phyloP scores from a whole-genome alignment of 495 filamentous ascomycete genomes.

The Parathielavia appendiculata region DNA sequence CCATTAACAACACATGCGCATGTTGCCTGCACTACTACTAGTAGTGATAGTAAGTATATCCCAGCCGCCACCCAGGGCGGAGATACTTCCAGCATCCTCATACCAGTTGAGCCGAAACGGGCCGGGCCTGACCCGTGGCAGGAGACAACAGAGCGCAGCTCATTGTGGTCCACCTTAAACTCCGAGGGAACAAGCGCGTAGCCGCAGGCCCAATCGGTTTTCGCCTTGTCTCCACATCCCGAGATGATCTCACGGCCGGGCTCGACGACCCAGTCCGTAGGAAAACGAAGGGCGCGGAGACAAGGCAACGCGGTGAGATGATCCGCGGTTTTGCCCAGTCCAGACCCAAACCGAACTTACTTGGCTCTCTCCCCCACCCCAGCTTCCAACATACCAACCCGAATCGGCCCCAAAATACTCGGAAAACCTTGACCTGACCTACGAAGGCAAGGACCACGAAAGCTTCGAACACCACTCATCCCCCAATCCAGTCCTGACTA shows the following conservation, averaged over 20 bases:
- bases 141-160: constrained; percentile 6
- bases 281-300: background rate
- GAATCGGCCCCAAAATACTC: background rate
- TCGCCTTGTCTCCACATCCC: constrained; percentile 1
- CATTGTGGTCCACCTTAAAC: background rate
- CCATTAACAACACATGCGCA: constrained; percentile 6
- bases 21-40: background rate
- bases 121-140: background rate
- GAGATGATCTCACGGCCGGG: background rate
- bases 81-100: constrained; percentile 13
- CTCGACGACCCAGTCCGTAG: background rate
- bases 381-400: background rate
- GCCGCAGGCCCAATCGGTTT: constrained; percentile 8
- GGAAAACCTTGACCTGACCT: constrained; percentile 38
- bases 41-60: background rate
- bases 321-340: constrained; percentile 6
- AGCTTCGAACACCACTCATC: constrained; percentile 1
- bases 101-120: constrained; percentile 2
- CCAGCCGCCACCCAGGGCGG: constrained; percentile 19
- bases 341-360: background rate
- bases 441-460: constrained; percentile 18
- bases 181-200: background rate
- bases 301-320: constrained; percentile 18
- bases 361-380: background rate
- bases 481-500: constrained; percentile 17